phyloP scores from a whole-genome alignment of 768 basidiomycete genomes.

The Hygrocybe punicea region DNA sequence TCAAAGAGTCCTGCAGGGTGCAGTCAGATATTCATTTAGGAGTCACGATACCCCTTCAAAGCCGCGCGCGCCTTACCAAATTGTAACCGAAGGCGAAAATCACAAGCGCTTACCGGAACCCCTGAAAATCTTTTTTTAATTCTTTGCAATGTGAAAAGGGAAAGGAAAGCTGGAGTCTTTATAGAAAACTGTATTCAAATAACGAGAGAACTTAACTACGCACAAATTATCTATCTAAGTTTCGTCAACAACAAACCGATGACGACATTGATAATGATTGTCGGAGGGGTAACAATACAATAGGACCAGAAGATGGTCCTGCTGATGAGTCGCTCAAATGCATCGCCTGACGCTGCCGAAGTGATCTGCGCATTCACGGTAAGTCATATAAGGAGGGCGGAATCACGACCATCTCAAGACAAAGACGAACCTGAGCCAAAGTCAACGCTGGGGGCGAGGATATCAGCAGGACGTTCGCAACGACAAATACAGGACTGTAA shows the following conservation, averaged over 20 bases:
- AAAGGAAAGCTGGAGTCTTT: too few species aligned
- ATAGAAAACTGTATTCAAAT: too few species aligned
- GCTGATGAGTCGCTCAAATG: constrained; percentile 87
- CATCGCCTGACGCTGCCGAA: constrained; percentile 76
- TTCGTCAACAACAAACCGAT: constrained; percentile 63
- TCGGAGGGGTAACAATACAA: constrained; percentile 80
- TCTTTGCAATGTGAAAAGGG: too few species aligned
- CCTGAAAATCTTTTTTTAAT: too few species aligned
- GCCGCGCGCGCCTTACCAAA: too few species aligned
- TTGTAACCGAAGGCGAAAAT: too few species aligned
- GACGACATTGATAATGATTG: constrained; percentile 75
- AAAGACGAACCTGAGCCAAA: constrained; percentile 47
- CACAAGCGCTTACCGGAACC: too few species aligned
- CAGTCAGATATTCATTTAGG: too few species aligned
- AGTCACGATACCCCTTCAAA: too few species aligned
- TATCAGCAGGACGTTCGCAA: constrained; percentile 79
- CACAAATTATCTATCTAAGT: constrained; percentile 33
- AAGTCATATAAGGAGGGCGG: neutral
- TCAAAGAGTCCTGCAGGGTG: too few species aligned
- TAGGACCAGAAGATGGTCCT: constrained; percentile 94
- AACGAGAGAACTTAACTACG: neutral
- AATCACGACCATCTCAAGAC: neutral
- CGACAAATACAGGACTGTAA: constrained; percentile 78
- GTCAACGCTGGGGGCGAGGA: constrained; percentile 72
- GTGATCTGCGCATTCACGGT: constrained; percentile 53